Conservation (phyloP, 441 rosid genomes). For the Corymbia citriodora region DNA sequence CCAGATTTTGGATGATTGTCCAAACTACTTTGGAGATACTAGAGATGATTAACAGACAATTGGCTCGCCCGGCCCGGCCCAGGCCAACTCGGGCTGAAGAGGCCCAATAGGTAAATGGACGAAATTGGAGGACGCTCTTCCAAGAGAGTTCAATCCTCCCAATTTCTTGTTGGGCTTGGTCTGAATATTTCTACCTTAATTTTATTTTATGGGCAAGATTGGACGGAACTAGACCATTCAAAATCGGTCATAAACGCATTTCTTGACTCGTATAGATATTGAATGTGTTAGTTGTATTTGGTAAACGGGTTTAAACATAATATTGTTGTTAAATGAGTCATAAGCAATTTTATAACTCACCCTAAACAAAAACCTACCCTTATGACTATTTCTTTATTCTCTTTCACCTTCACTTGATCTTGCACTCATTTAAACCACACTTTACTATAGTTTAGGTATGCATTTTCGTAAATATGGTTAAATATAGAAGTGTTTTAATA, state of each 20-base stretch:
- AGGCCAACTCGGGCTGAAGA: not conserved
- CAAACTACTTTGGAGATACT: not conserved
- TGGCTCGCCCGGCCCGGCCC: rapidly evolving
- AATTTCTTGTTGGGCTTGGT: not conserved
- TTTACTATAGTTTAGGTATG: too few species aligned
- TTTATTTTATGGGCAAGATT: not conserved
- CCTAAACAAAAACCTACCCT: not conserved
- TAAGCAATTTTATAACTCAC: too few species aligned
- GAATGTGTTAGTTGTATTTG: too few species aligned
- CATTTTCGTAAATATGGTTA: too few species aligned
- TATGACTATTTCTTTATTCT: not conserved
- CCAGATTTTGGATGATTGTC: not conserved
- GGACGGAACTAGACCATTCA: not conserved
- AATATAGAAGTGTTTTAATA: too few species aligned
- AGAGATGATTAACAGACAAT: not conserved
- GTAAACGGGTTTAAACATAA: not conserved
- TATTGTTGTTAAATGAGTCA: not conserved
- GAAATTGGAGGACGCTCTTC: not conserved
- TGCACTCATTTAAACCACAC: not conserved
- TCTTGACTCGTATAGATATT: too few species aligned
- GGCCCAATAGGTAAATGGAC: not conserved
- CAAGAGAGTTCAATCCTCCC: not conserved
- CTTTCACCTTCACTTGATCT: not conserved
- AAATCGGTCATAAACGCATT: not conserved
- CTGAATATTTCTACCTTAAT: not conserved